Evolutionary conservation across 2,329 filamentous ascomycete genomes (phyloP), one percentile per base, ranked within the genome.

Genomic region (Trichothecium roseum): DNA sequence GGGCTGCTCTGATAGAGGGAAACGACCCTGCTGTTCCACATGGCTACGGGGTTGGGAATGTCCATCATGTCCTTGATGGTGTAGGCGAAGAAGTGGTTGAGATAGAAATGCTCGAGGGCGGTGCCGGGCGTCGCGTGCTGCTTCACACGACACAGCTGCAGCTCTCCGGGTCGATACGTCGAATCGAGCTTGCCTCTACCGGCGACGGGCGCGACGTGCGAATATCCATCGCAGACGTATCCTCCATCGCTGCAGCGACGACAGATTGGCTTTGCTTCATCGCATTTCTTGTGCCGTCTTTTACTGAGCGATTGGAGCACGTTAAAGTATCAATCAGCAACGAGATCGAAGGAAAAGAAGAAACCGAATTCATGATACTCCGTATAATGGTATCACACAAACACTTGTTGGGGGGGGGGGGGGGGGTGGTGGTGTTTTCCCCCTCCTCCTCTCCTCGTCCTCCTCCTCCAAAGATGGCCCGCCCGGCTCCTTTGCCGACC

Each of bases 261-360:
- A 14, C 32, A 34, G 4, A 17, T 13, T 10, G 32, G 32, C 13
- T 28, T 28, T 9, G 5, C 22, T 17, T 34, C 32, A 14, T 28
- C 22, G 15, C 32, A 34, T 34, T 34, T 34, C 32, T 34, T 34
- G n/a, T 26, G 20, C 16, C 32, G n/a, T 20, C 28, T 34, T 26
- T 34, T 34, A 14, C 32, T 34, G 32, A n/a, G n/a, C 10, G 8
- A 32, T 32, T 17, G n/a, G 26, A n/a, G n/a, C n/a, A n/a, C n/a
- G n/a, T n/a, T n/a, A n/a, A n/a, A n/a, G n/a, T n/a, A n/a, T n/a
- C n/a, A 24, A 24, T 24, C 6, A 24, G 20, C 20, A 6, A 6
- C 20, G 20, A 24, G 20, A 24, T 24, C 20, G n/a, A n/a, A 24
- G 20, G 6, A 24, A 24, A 24, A 24, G 20, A 24, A 10, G 6